These are phyloP conservation scores for Leucaena leucocephala DNA, from an alignment of 306 rosid species.

Conservation along the genomic window DNA sequence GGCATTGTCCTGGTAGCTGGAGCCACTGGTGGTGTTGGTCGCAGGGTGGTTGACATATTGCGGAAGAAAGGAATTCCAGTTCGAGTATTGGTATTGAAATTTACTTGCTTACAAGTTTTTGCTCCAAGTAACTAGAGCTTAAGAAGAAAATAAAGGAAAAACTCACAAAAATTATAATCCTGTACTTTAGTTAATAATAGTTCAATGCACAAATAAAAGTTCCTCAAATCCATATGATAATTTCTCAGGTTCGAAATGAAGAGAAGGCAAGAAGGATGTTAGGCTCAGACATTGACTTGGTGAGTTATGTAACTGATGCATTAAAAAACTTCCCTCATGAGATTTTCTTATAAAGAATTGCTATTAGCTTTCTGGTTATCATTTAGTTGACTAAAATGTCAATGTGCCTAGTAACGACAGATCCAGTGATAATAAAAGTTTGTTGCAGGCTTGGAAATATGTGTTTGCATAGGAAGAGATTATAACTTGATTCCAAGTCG, in stretches of 20 bases:
- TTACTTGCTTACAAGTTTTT: constrained; percentile 24
- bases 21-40: constrained; percentile 97
- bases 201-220: background rate
- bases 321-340: constrained; percentile 14
- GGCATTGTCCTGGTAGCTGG: constrained; percentile 88
- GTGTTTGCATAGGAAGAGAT: constrained; percentile 18
- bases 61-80: constrained; percentile 81
- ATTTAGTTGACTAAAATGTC: constrained; percentile 23
- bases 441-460: constrained; percentile 14
- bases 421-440: background rate
- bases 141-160: background rate
- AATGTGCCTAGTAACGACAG: background rate
- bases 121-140: background rate
- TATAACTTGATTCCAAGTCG: constrained; percentile 17
- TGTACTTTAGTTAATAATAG: background rate
- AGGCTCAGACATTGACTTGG: constrained; percentile 89
- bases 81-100: constrained; percentile 71
- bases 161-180: background rate
- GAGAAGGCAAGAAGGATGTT: constrained; percentile 87
- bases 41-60: constrained; percentile 79
- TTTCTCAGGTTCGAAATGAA: constrained; percentile 82
- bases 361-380: constrained; percentile 7
- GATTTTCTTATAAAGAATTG: constrained; percentile 13
- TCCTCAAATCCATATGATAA: constrained; percentile 30
- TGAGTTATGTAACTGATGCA: constrained; percentile 47